Evolutionary conservation across 169 alveolate species (phyloP).

Genomic region (Plasmodium knowlesi): DNA sequence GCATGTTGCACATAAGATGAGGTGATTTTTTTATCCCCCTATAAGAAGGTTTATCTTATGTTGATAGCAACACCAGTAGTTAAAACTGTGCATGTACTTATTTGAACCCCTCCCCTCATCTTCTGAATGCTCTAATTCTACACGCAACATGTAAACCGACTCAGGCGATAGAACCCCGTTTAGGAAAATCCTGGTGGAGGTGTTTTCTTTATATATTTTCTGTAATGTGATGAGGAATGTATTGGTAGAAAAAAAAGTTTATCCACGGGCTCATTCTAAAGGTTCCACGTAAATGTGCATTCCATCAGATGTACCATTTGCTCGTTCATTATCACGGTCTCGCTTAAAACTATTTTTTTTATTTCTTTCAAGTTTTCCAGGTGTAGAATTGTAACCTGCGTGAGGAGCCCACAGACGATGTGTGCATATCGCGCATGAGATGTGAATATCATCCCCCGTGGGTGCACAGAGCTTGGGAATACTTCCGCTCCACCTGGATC

Average conservation of each 20-base stretch:
- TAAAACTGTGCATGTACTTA: background rate
- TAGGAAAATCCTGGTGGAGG: background rate
- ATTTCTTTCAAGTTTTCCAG: constrained; percentile 24
- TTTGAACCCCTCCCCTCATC: background rate
- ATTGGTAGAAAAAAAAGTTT: background rate
- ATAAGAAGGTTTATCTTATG: too few relatives aligned
- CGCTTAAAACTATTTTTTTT: constrained; percentile 11
- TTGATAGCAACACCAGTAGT: background rate
- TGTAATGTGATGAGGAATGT: background rate
- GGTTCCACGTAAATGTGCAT: background rate
- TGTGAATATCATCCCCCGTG: background rate
- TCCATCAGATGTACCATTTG: constrained; percentile 4
- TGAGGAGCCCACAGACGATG: background rate
- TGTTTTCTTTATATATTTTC: constrained; percentile 61
- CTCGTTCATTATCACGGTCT: background rate
- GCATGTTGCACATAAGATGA: background rate
- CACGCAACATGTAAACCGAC: background rate
- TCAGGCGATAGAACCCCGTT: background rate
- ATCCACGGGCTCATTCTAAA: background rate
- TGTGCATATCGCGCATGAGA: background rate
- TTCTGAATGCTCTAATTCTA: background rate
- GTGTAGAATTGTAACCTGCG: constrained; percentile 15
- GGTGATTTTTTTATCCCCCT: background rate
- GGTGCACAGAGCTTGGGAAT: background rate
- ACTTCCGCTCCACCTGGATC: background rate